Conservation (phyloP, 177 flowering plant species). For the Tripterygium wilfordii region DNA sequence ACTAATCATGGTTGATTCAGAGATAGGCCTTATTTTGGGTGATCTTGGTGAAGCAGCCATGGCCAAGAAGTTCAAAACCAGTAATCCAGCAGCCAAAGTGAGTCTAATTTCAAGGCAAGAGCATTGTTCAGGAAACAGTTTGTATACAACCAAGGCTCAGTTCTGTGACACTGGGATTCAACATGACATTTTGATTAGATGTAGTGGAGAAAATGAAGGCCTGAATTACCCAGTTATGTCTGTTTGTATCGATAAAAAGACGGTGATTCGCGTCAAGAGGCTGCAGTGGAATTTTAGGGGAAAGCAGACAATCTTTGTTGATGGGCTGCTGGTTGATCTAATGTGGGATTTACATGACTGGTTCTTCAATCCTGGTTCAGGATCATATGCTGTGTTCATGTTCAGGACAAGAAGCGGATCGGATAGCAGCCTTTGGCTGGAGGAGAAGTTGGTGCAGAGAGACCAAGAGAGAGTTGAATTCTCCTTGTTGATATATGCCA, state of each 20-base stretch:
- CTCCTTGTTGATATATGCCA: slow-evolving; percentile 78
- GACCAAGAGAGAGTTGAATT: slow-evolving; percentile 54
- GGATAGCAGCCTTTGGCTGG: slow-evolving; percentile 77
- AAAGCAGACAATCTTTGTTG: slow-evolving; percentile 65
- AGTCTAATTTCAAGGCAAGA: slow-evolving; percentile 57
- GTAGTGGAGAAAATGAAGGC: slow-evolving; percentile 51
- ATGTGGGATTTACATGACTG: slow-evolving; percentile 94
- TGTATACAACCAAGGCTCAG: slow-evolving; percentile 67
- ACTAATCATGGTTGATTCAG: slow-evolving; percentile 45
- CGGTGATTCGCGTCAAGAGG: slow-evolving; percentile 63
- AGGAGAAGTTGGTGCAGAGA: slow-evolving; percentile 46
- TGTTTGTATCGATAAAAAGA: slow-evolving; percentile 65
- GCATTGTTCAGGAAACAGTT: slow-evolving; percentile 51
- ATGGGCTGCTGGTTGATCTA: slow-evolving; percentile 77
- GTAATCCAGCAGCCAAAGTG: slow-evolving; percentile 19
- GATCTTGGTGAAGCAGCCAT: slow-evolving; percentile 42
- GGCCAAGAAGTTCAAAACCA: slow-evolving; percentile 29
- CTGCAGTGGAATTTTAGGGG: slow-evolving; percentile 91
- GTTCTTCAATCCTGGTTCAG: slow-evolving; percentile 56
- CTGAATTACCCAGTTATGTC: slow-evolving; percentile 46
- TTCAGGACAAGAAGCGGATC: slow-evolving; percentile 72
- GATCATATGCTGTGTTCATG: slow-evolving; percentile 80
- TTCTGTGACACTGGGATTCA: slow-evolving; percentile 43
- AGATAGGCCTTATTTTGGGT: slow-evolving; percentile 52
- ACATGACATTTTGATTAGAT: slow-evolving; percentile 71